Base-by-base conservation (phyloP, 140 eudicot species). In the Cichorium intybus region DNA sequence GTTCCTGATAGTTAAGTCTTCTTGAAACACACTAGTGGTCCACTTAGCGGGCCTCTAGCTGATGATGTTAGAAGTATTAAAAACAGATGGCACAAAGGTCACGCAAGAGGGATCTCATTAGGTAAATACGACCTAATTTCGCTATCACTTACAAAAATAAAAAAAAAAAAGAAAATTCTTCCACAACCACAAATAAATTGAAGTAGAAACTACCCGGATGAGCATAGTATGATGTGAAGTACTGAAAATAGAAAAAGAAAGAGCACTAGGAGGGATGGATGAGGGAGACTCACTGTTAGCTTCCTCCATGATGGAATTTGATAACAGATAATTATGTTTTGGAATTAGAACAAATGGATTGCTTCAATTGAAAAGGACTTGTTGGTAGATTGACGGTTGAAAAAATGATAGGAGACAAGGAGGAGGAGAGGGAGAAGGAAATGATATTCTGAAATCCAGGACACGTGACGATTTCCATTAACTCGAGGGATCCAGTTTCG, bases 251-350 rank as follows among this genome's bases (percentile, higher is more conserved):
- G n/a, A n/a, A n/a, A n/a, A n/a, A n/a, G n/a, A n/a, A n/a, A n/a
- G n/a, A n/a, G n/a, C n/a, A n/a, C n/a, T n/a, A n/a, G n/a, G n/a
- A n/a, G n/a, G n/a, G n/a, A n/a, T n/a, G 7, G 60, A 54, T 53
- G 35, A 54, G 60, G n/a, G 14, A 28, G 61, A 58, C 64, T 58
- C 14, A 58, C 64, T 33, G 18, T 33, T 58, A 58, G 64, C 64
- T 10, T 58, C 29, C 47, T 33, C 48, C 64, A 58, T 58, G 64
- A 58, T 20, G 48, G 64, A 31, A 58, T 23, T 4, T n/a, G 64
- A 10, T 14, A 33, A 26, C 10, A 31, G 64, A 31, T 33, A 16
- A 18, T 17, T 29, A 39, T 39, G 46, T 39, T 12, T 12, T 39
- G 16, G 16, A 39, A 39, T n/a, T n/a, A 11, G 46, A 39, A 11